A percentile compares a stretch with the other conserved stretches of the same genome.
Conservation (phyloP, 2,329 filamentous ascomycete genomes). For the Xylaria arbuscula region DNA sequence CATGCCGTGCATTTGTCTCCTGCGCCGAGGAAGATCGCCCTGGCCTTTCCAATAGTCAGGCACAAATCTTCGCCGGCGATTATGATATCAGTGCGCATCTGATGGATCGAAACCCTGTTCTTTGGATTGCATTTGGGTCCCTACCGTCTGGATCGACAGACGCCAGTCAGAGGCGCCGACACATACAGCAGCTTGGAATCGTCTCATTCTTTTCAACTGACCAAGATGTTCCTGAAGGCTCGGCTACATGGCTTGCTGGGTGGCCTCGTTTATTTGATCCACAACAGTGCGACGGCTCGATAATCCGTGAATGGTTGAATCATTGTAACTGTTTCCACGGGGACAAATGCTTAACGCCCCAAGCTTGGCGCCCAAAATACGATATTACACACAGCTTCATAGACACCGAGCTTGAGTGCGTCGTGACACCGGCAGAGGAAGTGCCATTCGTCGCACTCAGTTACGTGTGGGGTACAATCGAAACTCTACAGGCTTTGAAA, state of each 20-base stretch:
- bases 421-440: conserved; percentile 12
- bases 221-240: conserved; percentile 10
- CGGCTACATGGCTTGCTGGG: conserved; percentile 14
- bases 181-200: neutral
- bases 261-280: conserved; percentile 23
- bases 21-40: conserved; percentile 19
- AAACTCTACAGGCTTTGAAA: conserved; percentile 14
- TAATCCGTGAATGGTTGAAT: conserved; percentile 17
- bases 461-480: conserved; percentile 26
- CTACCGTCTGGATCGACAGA: conserved; percentile 4
- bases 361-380: conserved; percentile 5
- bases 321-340: conserved; percentile 13
- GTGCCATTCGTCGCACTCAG: conserved; percentile 28
- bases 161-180: conserved; percentile 1
- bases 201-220: conserved; percentile 18
- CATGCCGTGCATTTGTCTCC: conserved; percentile 14
- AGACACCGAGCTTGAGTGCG: conserved; percentile 18
- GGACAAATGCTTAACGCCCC: conserved; percentile 13
- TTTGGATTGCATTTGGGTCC: conserved; percentile 16
- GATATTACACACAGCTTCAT: conserved; percentile 12
- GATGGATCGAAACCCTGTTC: conserved; percentile 10
- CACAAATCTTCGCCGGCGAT: neutral
- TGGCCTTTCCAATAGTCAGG: neutral
- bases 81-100: conserved; percentile 27
- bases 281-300: conserved; percentile 9